These are phyloP conservation scores for Oryza meridionalis DNA, from an alignment of 176 grass and related monocot species.

Conservation along the genomic window DNA sequence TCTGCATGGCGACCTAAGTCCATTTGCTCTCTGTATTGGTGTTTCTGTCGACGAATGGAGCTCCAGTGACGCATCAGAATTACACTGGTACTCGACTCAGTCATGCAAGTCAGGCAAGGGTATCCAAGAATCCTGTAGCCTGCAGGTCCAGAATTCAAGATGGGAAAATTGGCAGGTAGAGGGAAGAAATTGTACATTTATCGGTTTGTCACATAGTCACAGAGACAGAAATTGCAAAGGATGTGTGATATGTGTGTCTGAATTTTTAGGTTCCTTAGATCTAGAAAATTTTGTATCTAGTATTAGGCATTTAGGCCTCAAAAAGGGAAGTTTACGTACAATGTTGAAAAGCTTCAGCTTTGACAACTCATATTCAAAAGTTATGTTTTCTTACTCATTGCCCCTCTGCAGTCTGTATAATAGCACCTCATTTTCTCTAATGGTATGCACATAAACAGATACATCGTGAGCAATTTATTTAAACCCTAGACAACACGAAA, in stretches of 20 bases:
- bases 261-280: not conserved
- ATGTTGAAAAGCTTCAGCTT: slow-evolving; percentile 6
- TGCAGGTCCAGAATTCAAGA: not conserved
- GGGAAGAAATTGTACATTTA: slow-evolving; percentile 26
- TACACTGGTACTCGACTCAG: not conserved
- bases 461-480: not conserved
- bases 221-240: not conserved
- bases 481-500: slow-evolving; percentile 71
- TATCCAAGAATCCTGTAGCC: slow-evolving; percentile 1
- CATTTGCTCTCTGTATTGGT: not conserved
- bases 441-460: not conserved
- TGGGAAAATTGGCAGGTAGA: not conserved
- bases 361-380: slow-evolving; percentile 11
- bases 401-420: slow-evolving; percentile 5
- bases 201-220: not conserved
- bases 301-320: not conserved
- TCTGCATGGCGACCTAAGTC: not conserved
- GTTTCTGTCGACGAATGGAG: not conserved
- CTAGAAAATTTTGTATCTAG: slow-evolving; percentile 23
- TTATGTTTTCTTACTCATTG: slow-evolving; percentile 3
- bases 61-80: not conserved
- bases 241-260: not conserved
- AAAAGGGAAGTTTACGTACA: slow-evolving; percentile 20
- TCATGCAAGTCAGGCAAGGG: slow-evolving; percentile 2
- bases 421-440: slow-evolving; percentile 32